phyloP scores from a whole-genome alignment of 192 early-diverging fungal genomes.

The Coemansia sp. region DNA sequence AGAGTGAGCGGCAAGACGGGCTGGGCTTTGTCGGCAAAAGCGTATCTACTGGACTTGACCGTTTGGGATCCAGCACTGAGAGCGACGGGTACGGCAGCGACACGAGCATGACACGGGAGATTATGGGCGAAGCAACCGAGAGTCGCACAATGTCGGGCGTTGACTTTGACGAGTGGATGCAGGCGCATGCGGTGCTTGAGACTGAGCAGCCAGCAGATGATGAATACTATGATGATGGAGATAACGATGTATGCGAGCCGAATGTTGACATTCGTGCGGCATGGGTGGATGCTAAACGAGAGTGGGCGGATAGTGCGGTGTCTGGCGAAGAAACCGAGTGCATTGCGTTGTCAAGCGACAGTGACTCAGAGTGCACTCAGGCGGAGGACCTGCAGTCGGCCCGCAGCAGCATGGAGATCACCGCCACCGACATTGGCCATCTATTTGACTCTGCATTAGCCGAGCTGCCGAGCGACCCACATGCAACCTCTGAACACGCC shows the following conservation, averaged over 20 bases:
- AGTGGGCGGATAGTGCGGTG: conserved; percentile 11
- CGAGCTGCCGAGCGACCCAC: neutral
- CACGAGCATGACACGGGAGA: conserved; percentile 26
- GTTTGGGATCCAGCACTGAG: neutral
- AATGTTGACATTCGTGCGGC: conserved; percentile 8
- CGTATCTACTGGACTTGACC: neutral
- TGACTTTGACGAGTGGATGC: conserved; percentile 48
- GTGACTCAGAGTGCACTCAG: neutral
- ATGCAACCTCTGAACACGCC: neutral
- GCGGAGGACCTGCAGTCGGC: neutral
- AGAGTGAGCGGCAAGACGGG: conserved; percentile 3
- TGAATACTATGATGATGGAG: neutral
- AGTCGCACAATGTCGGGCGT: conserved; percentile 16
- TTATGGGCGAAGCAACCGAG: conserved; percentile 22
- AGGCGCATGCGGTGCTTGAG: conserved; percentile 22
- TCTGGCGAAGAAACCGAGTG: conserved; percentile 3
- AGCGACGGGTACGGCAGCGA: conserved; percentile 6
- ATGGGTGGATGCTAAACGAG: conserved; percentile 11
- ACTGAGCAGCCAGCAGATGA: neutral
- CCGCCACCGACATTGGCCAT: neutral
- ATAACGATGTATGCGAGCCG: neutral
- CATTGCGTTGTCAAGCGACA: conserved; percentile 15
- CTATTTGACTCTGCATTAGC: neutral
- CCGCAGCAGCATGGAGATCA: neutral
- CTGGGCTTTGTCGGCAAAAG: neutral